phyloP scores from a whole-genome alignment of 768 basidiomycete species.

The Termitomyces titanicus region DNA sequence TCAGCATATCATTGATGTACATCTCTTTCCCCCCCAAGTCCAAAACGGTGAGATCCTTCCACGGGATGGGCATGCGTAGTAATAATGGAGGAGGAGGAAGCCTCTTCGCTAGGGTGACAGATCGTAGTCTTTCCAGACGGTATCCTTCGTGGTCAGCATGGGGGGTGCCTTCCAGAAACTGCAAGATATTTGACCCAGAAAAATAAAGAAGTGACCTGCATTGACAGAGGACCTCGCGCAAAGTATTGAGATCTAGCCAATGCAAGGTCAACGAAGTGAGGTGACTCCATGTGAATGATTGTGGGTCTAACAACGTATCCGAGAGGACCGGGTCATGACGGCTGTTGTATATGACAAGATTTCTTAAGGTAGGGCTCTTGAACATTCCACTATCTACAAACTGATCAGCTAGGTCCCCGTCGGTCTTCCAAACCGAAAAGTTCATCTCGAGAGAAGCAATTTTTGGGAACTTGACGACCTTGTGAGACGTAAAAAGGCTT shows the following conservation, averaged over 20 bases:
- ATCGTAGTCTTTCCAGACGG: background rate
- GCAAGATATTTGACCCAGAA: constrained; percentile 1
- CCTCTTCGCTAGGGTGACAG: background rate
- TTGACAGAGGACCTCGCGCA: background rate
- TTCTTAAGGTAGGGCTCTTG: constrained; percentile 1
- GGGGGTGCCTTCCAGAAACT: background rate
- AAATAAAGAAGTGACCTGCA: constrained; percentile 1
- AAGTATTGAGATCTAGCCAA: background rate
- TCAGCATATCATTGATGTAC: background rate
- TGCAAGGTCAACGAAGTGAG: constrained; percentile 1
- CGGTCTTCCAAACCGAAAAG: background rate
- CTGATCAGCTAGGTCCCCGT: background rate
- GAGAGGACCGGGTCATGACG: background rate
- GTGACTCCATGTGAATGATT: background rate
- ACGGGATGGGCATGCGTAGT: background rate
- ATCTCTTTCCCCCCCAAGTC: background rate
- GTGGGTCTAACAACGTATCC: background rate
- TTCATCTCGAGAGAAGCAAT: constrained; percentile 4
- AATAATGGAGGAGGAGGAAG: background rate
- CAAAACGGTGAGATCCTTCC: background rate
- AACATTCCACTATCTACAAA: background rate
- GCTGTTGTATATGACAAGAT: background rate
- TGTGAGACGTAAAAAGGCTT: background rate
- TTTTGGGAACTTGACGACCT: background rate
- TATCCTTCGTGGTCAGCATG: background rate